phyloP scores from a whole-genome alignment of 305 asterid species.

The Salvia sclarea region DNA sequence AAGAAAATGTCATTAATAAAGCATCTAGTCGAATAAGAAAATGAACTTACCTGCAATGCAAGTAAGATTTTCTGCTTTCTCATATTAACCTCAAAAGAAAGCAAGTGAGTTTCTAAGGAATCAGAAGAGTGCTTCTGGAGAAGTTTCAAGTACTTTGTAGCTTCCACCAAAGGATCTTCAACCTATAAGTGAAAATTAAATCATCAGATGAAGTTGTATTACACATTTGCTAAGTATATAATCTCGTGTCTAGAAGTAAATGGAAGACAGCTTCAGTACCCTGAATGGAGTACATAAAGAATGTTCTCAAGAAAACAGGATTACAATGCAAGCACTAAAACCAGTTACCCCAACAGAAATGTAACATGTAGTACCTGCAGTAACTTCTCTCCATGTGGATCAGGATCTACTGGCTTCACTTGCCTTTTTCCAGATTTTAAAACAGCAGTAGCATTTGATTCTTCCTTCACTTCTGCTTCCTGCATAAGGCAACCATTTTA shows the following conservation, averaged over 20 bases:
- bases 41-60: constrained; percentile 85
- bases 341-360: constrained; percentile 19
- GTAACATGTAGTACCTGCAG: constrained; percentile 63
- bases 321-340: constrained; percentile 5
- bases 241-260: constrained; percentile 5
- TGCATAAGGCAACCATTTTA: constrained; percentile 40
- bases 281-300: background rate
- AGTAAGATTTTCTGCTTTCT: constrained; percentile 85
- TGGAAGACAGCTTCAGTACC: background rate
- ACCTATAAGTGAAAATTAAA: constrained; percentile 51
- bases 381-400: constrained; percentile 93
- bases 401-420: constrained; percentile 80
- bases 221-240: constrained; percentile 5
- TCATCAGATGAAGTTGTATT: constrained; percentile 15
- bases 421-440: constrained; percentile 83
- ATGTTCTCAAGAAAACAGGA: constrained; percentile 11
- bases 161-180: constrained; percentile 89
- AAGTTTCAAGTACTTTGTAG: constrained; percentile 92
- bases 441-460: constrained; percentile 56
- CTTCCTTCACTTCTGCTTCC: constrained; percentile 97
- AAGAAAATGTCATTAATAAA: constrained; percentile 6
- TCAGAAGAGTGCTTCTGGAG: constrained; percentile 94
- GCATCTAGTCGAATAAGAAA: constrained; percentile 12
- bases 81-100: constrained; percentile 93
- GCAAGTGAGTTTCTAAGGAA: constrained; percentile 76